Conservation (phyloP, 225 moss, liverwort and hornwort genomes). For the Ulota crispa region DNA sequence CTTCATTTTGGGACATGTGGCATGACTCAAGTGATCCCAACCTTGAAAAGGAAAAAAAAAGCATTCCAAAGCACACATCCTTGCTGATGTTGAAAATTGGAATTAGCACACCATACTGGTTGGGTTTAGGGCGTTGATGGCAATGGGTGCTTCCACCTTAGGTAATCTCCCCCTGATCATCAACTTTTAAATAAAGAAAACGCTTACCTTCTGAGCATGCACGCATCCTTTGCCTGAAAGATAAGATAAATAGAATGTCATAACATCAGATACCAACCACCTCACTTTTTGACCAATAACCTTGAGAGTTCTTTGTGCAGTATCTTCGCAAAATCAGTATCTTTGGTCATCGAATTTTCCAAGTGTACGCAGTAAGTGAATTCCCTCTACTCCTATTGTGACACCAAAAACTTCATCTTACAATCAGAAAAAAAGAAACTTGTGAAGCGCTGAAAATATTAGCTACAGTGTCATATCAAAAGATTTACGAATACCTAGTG, state of each 20-base stretch:
- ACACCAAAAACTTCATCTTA: background rate
- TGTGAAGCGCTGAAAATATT: background rate
- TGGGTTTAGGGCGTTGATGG: too few species aligned
- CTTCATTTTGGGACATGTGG: too few species aligned
- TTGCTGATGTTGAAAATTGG: too few species aligned
- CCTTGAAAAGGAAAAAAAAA: too few species aligned
- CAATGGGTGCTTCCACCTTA: too few species aligned
- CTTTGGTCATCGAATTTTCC: slow-evolving; percentile 72
- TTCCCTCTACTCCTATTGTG: background rate
- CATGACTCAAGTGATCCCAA: too few species aligned
- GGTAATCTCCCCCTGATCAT: too few species aligned
- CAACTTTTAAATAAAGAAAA: background rate
- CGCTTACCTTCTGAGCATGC: background rate
- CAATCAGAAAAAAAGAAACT: background rate
- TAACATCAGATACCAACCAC: background rate
- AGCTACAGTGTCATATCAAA: background rate
- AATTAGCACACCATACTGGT: too few species aligned
- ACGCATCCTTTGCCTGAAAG: background rate
- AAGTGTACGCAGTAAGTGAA: slow-evolving; percentile 71
- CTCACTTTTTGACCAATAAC: background rate
- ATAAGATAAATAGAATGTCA: background rate
- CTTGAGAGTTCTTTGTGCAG: slow-evolving; percentile 40
- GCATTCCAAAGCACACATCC: too few species aligned
- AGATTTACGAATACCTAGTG: background rate
- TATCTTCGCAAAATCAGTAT: slow-evolving; percentile 79